These are phyloP conservation scores for Rhodotorula toruloides DNA, from an alignment of 768 basidiomycete genomes.

Conservation along the genomic window DNA sequence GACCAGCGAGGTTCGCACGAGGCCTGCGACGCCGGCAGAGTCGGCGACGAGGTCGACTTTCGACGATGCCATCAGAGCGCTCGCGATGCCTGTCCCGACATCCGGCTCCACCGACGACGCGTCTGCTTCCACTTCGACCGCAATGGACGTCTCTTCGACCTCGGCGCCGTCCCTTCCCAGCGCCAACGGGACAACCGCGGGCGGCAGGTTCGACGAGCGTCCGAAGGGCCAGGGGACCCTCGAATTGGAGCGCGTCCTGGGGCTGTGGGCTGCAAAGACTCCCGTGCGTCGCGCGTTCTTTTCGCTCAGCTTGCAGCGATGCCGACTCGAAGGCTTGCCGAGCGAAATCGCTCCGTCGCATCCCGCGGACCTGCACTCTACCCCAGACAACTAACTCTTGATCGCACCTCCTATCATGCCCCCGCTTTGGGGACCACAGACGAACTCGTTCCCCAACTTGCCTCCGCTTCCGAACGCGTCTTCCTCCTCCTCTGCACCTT, in stretches of 20 bases:
- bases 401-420: background rate
- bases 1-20: constrained; percentile 19
- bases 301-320: no score
- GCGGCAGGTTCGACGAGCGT: background rate
- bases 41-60: constrained; percentile 24
- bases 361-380: background rate
- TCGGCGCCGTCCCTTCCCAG: background rate
- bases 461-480: constrained; percentile 3
- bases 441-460: background rate
- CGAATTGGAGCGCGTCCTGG: constrained; percentile 32
- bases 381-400: no score
- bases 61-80: background rate
- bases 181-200: background rate
- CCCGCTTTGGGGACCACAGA: background rate
- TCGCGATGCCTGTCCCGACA: no score
- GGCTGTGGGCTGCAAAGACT: constrained; percentile 29
- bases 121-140: no score
- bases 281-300: constrained; percentile 4
- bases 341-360: background rate
- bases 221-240: constrained; percentile 32
- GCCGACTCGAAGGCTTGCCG: no score
- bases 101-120: constrained; percentile 4
- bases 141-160: background rate
- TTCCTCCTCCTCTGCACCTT: background rate
- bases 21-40: constrained; percentile 23